Evolutionary conservation across 2,329 filamentous ascomycete genomes (phyloP).

Genomic region (Fusarium sp.): DNA sequence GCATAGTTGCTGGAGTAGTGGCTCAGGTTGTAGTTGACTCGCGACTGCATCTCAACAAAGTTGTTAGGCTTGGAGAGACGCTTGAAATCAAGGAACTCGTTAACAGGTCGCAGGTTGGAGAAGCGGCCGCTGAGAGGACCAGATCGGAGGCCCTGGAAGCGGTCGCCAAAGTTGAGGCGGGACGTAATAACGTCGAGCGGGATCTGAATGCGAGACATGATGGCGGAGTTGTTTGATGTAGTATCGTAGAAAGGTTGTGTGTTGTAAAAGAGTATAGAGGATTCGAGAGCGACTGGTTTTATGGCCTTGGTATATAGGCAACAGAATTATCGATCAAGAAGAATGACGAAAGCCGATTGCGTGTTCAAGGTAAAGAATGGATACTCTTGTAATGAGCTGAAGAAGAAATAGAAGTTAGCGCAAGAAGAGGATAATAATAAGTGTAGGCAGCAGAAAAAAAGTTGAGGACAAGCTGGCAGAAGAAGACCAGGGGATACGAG

Average conservation of each 20-base stretch:
- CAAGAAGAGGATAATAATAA: slow-evolving; percentile 3
- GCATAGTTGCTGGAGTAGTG: slow-evolving; percentile 99
- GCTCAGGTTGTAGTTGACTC: slow-evolving; percentile 96
- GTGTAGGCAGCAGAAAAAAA: slow-evolving; percentile 29
- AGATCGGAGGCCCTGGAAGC: slow-evolving; percentile 84
- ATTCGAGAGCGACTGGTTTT: slow-evolving; percentile 27
- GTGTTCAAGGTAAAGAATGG: slow-evolving; percentile 38
- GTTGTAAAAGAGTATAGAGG: slow-evolving; percentile 21
- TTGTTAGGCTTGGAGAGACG: slow-evolving; percentile 93
- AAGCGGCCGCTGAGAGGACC: slow-evolving; percentile 85
- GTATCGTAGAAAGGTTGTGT: slow-evolving; percentile 20
- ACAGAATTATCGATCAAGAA: slow-evolving; percentile 41
- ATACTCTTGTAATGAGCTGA: slow-evolving; percentile 34
- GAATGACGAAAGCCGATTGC: slow-evolving; percentile 37
- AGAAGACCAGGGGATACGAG: slow-evolving; percentile 31
- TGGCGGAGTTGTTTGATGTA: slow-evolving; percentile 31
- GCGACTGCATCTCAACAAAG: slow-evolving; percentile 88
- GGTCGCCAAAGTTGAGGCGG: slow-evolving; percentile 84
- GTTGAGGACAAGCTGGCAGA: slow-evolving; percentile 44
- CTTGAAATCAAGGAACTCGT: slow-evolving; percentile 97
- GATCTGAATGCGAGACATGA: slow-evolving; percentile 90
- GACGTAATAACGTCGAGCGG: slow-evolving; percentile 92
- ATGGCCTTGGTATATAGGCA: slow-evolving; percentile 38
- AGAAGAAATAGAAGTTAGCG: slow-evolving; percentile 22
- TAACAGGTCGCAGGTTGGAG: slow-evolving; percentile 88